phyloP scores from a whole-genome alignment of 163 green algal genomes.

The Prototheca cutis region DNA sequence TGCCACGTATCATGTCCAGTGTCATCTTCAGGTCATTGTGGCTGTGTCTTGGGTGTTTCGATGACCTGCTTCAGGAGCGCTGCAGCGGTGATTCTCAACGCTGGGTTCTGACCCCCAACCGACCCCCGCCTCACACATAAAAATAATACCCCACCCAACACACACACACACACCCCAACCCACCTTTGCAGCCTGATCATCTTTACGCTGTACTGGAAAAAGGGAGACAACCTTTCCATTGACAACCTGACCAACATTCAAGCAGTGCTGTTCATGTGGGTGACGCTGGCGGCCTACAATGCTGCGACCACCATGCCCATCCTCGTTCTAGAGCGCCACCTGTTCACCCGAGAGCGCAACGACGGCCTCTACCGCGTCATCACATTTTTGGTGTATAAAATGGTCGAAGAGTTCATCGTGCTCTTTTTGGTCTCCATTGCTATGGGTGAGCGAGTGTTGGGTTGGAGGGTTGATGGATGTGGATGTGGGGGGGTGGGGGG shows the following conservation, averaged over 20 bases:
- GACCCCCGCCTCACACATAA: background rate
- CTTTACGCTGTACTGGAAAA: constrained; percentile 44
- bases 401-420: constrained; percentile 45
- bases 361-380: constrained; percentile 70
- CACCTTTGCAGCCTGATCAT: constrained; percentile 43
- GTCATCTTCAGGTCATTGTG: constrained; percentile 46
- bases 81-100: no score
- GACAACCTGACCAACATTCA: constrained; percentile 19
- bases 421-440: constrained; percentile 24
- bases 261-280: constrained; percentile 41
- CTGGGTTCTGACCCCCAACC: no score
- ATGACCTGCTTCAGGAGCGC: no score
- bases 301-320: constrained; percentile 33
- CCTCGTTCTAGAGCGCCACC: constrained; percentile 33
- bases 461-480: no score
- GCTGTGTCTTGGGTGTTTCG: no score
- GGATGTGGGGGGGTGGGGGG: no score
- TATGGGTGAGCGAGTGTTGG: constrained; percentile 4
- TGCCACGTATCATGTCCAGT: constrained; percentile 65
- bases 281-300: constrained; percentile 28
- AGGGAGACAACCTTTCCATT: constrained; percentile 15
- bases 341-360: constrained; percentile 52
- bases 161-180: background rate
- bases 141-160: background rate
- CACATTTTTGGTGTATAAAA: constrained; percentile 69